Evolutionary conservation across 371 early-diverging fungal species (phyloP).

Genomic region (Dinochytrium kinnereticum): DNA sequence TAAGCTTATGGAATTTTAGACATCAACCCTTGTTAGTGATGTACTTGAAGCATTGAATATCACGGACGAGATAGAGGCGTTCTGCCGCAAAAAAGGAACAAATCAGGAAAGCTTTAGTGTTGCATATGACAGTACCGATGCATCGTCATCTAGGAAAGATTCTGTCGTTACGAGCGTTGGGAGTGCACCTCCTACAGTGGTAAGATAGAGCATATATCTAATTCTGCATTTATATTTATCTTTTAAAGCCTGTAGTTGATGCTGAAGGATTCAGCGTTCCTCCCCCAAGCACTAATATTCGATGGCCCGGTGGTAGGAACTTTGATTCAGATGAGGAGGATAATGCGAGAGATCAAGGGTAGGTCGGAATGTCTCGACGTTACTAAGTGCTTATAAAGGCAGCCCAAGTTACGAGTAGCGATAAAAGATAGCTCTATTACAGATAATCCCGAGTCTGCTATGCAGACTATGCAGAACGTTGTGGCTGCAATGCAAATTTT

Average conservation of each 20-base stretch:
- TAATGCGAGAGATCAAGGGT: background rate
- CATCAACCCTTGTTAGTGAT: background rate
- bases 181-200: background rate
- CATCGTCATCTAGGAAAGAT: background rate
- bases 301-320: background rate
- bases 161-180: background rate
- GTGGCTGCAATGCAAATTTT: slow-evolving; percentile 33
- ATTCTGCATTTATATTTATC: background rate
- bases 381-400: background rate
- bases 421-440: slow-evolving; percentile 40
- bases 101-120: background rate
- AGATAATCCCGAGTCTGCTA: slow-evolving; percentile 36
- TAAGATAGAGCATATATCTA: no score
- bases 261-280: slow-evolving; percentile 44
- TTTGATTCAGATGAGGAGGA: slow-evolving; percentile 20
- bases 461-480: slow-evolving; percentile 34
- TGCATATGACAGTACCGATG: background rate
- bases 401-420: slow-evolving; percentile 38
- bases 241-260: slow-evolving; percentile 36
- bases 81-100: slow-evolving; percentile 21
- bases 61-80: slow-evolving; percentile 15
- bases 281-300: no score
- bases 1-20: background rate
- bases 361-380: background rate
- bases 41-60: background rate